Evolutionary conservation across 2,329 filamentous ascomycete genomes (phyloP).

Genomic region (Ascochyta viciae-villosae): DNA sequence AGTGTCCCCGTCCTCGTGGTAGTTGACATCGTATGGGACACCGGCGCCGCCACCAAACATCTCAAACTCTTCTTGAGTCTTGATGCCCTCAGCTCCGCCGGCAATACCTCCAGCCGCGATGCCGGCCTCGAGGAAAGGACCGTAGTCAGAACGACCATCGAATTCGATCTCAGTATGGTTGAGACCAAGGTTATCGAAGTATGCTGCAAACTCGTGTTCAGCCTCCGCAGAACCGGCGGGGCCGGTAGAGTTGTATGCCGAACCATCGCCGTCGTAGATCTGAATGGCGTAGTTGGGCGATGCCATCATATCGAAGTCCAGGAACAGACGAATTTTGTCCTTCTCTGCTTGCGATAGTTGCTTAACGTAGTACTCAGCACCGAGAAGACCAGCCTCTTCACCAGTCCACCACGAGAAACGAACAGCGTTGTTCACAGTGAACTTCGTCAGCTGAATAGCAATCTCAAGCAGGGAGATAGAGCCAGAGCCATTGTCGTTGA

Average conservation of each 20-base stretch:
- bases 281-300: conserved; percentile 65
- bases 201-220: conserved; percentile 62
- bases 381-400: conserved; percentile 69
- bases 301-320: conserved; percentile 77
- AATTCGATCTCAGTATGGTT: conserved; percentile 72
- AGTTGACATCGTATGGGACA: conserved; percentile 63
- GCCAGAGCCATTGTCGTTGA: conserved; percentile 80
- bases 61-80: conserved; percentile 70
- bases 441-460: conserved; percentile 69
- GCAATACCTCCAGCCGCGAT: conserved; percentile 79
- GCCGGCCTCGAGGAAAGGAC: conserved; percentile 74
- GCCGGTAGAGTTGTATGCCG: conserved; percentile 61
- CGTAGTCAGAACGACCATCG: conserved; percentile 81
- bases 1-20: conserved; percentile 62
- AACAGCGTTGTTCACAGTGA: conserved; percentile 71
- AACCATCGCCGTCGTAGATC: conserved; percentile 66
- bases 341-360: conserved; percentile 58
- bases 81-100: conserved; percentile 78
- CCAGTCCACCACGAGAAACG: conserved; percentile 73
- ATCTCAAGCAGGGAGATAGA: conserved; percentile 66
- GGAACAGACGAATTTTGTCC: conserved; percentile 69
- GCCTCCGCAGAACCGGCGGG: conserved; percentile 72
- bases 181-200: conserved; percentile 40
- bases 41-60: conserved; percentile 76
- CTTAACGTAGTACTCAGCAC: conserved; percentile 64